Conservation (phyloP, 306 rosid species). For the Pterocarpus santalinus region DNA sequence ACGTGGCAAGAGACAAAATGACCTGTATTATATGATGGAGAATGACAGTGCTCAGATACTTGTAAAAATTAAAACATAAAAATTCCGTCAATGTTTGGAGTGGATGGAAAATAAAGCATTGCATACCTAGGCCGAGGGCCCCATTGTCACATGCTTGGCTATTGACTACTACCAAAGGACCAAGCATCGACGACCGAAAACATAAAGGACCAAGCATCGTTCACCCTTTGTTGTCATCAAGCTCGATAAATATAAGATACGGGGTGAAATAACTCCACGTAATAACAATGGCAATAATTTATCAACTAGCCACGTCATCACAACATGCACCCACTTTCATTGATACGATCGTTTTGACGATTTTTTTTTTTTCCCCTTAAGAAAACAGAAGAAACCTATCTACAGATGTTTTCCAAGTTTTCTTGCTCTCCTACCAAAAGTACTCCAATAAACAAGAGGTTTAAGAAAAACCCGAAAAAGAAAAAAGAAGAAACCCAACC, state of each 20-base stretch:
- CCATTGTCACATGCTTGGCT: slow-evolving; percentile 49
- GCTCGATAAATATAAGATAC: slow-evolving; percentile 26
- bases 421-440: slow-evolving; percentile 48
- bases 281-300: slow-evolving; percentile 41
- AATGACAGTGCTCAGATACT: slow-evolving; percentile 1
- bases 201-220: not conserved
- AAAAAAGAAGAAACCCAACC: not conserved
- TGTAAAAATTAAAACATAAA: slow-evolving; percentile 12
- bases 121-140: slow-evolving; percentile 40
- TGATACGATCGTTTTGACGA: slow-evolving; percentile 42
- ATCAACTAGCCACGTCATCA: slow-evolving; percentile 53
- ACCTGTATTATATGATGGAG: not conserved
- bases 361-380: not conserved
- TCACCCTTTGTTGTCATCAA: slow-evolving; percentile 17
- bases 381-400: slow-evolving; percentile 25
- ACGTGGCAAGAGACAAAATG: slow-evolving; percentile 42
- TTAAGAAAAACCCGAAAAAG: not conserved
- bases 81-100: slow-evolving; percentile 21
- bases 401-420: slow-evolving; percentile 39
- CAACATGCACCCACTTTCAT: slow-evolving; percentile 42
- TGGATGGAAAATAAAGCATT: slow-evolving; percentile 5
- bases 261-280: slow-evolving; percentile 40
- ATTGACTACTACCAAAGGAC: slow-evolving; percentile 20
- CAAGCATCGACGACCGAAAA: slow-evolving; percentile 3
- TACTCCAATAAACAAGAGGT: slow-evolving; percentile 40